Evolutionary conservation across 495 filamentous ascomycete species (phyloP).

Genomic region (Neurospora sp.): DNA sequence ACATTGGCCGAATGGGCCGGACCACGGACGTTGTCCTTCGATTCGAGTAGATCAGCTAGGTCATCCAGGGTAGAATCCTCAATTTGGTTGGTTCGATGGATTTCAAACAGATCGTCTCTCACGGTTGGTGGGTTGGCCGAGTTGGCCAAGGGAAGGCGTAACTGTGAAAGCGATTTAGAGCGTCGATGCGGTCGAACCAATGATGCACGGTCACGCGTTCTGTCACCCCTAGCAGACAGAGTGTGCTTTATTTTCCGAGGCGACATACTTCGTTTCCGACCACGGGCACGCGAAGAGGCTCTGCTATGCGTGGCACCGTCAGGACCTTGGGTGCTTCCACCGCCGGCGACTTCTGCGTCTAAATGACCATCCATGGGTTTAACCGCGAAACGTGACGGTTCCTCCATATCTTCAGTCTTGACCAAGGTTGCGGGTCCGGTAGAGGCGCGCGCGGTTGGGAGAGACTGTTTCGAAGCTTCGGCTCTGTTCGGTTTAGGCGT

Average conservation of each 20-base stretch:
- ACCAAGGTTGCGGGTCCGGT: slow-evolving; percentile 40
- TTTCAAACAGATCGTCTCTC: slow-evolving; percentile 39
- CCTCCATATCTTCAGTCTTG: slow-evolving; percentile 23
- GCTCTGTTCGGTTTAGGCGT: slow-evolving; percentile 33
- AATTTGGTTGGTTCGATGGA: slow-evolving; percentile 35
- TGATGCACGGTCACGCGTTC: slow-evolving; percentile 14
- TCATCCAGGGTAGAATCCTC: slow-evolving; percentile 48
- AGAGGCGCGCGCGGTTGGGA: slow-evolving; percentile 40
- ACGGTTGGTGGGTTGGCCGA: slow-evolving; percentile 37
- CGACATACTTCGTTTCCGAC: background rate
- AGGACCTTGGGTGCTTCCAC: background rate
- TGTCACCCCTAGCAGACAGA: slow-evolving; percentile 11
- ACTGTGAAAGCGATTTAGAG: slow-evolving; percentile 23
- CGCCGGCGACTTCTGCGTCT: background rate
- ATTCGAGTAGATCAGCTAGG: slow-evolving; percentile 30
- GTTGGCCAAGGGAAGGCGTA: slow-evolving; percentile 33
- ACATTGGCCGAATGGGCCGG: background rate
- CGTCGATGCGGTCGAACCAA: slow-evolving; percentile 19
- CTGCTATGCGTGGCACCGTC: background rate
- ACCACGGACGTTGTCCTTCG: background rate
- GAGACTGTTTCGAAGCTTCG: slow-evolving; percentile 39
- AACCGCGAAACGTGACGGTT: background rate
- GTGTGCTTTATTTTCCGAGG: slow-evolving; percentile 7
- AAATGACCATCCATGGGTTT: background rate
- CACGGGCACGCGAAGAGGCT: background rate